Percentiles rank a stretch among this genome's conserved stretches.
Evolutionary conservation across 2,329 filamentous ascomycete genomes (phyloP).

Genomic region (Acrocalymma vagum): DNA sequence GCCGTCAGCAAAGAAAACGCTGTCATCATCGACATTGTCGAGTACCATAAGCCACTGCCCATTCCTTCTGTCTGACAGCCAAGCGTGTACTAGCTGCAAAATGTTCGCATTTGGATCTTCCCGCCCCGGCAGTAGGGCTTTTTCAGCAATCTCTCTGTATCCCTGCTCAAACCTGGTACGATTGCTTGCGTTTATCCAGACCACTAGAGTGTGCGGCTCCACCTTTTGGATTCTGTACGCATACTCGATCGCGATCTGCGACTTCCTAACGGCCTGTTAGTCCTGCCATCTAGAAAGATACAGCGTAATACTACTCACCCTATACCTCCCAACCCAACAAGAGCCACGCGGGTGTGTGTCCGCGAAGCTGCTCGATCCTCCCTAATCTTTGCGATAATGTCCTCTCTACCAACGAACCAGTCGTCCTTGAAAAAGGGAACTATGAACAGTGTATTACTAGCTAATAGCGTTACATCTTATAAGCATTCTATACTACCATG

Average conservation of each 20-base stretch:
- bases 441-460: conserved; percentile 14
- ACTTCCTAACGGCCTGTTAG: conserved; percentile 17
- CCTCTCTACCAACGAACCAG: conserved; percentile 15
- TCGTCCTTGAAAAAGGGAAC: conserved; percentile 14
- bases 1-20: conserved; percentile 15
- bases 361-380: conserved; percentile 8
- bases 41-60: conserved; percentile 23
- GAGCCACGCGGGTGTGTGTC: conserved; percentile 17
- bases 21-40: conserved; percentile 21
- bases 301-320: conserved; percentile 14
- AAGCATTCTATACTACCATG: conserved; percentile 10
- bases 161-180: conserved; percentile 12
- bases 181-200: conserved; percentile 20
- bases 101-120: conserved; percentile 15
- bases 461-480: conserved; percentile 11
- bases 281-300: not conserved
- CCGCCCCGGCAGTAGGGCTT: conserved; percentile 13
- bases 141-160: conserved; percentile 18
- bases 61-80: conserved; percentile 18
- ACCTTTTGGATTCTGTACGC: conserved; percentile 8
- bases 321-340: conserved; percentile 22
- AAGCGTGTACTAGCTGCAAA: conserved; percentile 17
- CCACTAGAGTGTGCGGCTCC: conserved; percentile 6
- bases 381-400: conserved; percentile 11
- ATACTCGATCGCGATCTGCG: conserved; percentile 22